Conservation (phyloP, 306 rosid genomes). For the Medicago ruthenica region DNA sequence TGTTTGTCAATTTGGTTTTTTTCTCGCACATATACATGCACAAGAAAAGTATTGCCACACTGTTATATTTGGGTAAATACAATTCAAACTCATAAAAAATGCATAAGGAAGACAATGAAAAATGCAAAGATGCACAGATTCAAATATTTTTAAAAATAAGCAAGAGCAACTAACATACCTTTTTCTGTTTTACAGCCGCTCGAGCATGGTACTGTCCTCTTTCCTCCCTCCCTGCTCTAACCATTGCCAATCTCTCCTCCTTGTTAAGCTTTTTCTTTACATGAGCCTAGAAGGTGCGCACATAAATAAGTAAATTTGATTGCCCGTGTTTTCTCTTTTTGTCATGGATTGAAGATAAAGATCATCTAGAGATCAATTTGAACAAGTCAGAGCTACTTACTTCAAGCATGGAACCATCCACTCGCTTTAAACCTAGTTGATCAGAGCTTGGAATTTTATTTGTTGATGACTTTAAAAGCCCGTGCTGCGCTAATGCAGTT, state of each 20-base stretch:
- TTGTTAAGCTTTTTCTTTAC: conserved; percentile 70
- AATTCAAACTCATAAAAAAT: neutral
- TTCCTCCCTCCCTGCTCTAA: conserved; percentile 88
- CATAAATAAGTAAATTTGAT: conserved; percentile 28
- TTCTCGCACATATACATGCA: neutral
- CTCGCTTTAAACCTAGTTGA: conserved; percentile 67
- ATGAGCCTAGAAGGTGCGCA: conserved; percentile 60
- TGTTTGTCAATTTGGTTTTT: neutral
- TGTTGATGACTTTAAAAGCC: conserved; percentile 54
- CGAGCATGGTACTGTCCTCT: conserved; percentile 79
- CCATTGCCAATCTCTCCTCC: conserved; percentile 73
- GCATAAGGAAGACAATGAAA: neutral
- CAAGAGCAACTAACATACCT: conserved; percentile 54
- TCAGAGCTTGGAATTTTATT: conserved; percentile 64
- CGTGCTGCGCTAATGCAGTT: conserved; percentile 67
- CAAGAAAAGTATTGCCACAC: conserved; percentile 1
- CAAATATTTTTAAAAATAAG: neutral
- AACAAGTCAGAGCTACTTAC: conserved; percentile 53
- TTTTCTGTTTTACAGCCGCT: conserved; percentile 83
- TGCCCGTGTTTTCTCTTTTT: conserved; percentile 2
- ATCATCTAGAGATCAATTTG: conserved; percentile 31
- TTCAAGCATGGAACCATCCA: conserved; percentile 83
- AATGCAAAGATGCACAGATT: neutral
- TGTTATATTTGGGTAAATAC: neutral
- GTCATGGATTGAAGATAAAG: conserved; percentile 12